Evolutionary conservation across 176 grass and related monocot species (phyloP).

Genomic region (Melocanna baccifera): DNA sequence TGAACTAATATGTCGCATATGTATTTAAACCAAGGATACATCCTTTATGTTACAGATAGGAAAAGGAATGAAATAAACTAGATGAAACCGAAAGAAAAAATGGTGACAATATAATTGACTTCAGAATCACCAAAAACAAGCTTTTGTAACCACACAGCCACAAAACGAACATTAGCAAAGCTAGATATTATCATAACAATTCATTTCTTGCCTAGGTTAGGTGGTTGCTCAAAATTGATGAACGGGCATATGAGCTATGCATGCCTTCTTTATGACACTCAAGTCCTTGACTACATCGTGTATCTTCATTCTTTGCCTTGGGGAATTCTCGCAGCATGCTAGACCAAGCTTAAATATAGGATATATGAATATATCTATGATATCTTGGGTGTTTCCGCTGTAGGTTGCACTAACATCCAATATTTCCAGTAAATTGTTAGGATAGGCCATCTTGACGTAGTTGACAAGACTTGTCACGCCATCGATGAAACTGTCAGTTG

Average conservation of each 20-base stretch:
- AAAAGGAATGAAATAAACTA: neutral
- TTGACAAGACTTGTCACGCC: neutral
- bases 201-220: neutral
- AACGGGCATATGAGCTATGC: neutral
- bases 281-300: neutral
- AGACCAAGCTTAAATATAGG: neutral
- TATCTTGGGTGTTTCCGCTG: neutral
- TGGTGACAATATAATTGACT: neutral
- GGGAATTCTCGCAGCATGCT: neutral
- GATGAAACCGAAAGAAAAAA: neutral
- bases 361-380: neutral
- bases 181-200: too few relatives aligned
- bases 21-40: too few relatives aligned
- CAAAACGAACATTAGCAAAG: too few relatives aligned
- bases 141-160: neutral
- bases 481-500: slow-evolving; percentile 6
- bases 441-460: neutral
- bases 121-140: neutral
- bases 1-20: too few relatives aligned
- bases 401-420: neutral
- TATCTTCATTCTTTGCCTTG: neutral
- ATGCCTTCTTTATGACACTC: neutral
- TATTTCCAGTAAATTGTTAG: slow-evolving; percentile 13
- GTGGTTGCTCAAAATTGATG: neutral
- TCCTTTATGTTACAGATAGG: neutral